These are phyloP conservation scores for Coriolopsis trogii DNA, from an alignment of 1,284 basidiomycete genomes.

Conservation along the genomic window DNA sequence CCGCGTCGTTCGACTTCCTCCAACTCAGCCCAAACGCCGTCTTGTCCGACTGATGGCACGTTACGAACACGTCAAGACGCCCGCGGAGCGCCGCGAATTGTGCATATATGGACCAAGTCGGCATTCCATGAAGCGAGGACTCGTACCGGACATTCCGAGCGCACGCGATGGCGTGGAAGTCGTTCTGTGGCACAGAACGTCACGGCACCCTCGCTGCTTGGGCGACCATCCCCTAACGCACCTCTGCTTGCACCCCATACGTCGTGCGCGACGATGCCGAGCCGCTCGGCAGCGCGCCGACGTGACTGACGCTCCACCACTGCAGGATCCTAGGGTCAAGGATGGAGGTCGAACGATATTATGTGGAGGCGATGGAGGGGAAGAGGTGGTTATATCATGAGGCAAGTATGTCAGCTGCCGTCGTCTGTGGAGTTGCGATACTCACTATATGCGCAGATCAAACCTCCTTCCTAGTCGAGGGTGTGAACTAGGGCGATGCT, in stretches of 20 bases:
- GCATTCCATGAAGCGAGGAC: slow-evolving; percentile 8
- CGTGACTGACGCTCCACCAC: not conserved
- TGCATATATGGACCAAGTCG: slow-evolving; percentile 8
- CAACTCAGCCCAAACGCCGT: slow-evolving; percentile 3
- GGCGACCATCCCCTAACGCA: not conserved
- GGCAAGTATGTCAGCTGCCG: not conserved
- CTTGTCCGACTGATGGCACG: slow-evolving; percentile 9
- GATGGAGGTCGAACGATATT: not conserved
- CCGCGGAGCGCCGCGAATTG: slow-evolving; percentile 1
- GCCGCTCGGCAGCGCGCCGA: not conserved
- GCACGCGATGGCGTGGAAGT: slow-evolving; percentile 2
- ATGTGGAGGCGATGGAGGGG: not conserved
- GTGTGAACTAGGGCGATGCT: not conserved
- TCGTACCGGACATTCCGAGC: slow-evolving; percentile 21
- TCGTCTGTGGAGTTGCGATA: not conserved
- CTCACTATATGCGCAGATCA: not conserved
- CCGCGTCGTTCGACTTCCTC: slow-evolving; percentile 3
- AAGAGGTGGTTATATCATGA: slow-evolving; percentile 1
- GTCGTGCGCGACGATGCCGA: not conserved
- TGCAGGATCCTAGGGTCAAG: too few species aligned
- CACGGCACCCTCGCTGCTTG: slow-evolving; percentile 20
- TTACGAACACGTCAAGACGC: slow-evolving; percentile 1
- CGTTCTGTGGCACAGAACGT: slow-evolving; percentile 7
- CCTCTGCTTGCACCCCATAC: slow-evolving; percentile 1
- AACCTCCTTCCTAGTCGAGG: not conserved